Base-by-base conservation (phyloP, 164 flowering plant genomes). In the Warburgia ugandensis region DNA sequence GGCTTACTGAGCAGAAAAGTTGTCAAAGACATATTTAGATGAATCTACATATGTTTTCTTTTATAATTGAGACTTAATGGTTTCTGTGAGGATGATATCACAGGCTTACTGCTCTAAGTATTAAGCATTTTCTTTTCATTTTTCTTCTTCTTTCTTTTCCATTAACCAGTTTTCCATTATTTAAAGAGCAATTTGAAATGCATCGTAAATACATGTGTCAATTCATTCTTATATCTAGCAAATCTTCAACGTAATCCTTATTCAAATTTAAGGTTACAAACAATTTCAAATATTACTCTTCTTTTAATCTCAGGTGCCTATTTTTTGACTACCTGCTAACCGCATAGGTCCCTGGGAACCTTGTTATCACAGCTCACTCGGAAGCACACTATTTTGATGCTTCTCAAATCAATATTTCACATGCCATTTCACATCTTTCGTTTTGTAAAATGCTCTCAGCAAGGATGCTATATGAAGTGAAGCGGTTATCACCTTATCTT, bases 291-390 rank as follows among this genome's bases (percentile, higher is more conserved):
- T 39, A 13, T 5, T 39, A 9, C 3, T 39, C 6, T 39, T 39
- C 20, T 14, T 2, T 27, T 46, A 23, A 3, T 21, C 28, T 46
- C 2, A 1, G 49, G 49, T 27, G 32, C 31, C 17, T 51, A 16
- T 30, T 32, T 31, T 38, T 32, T 12, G 53, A 5, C 8, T 51
- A 2, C 12, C 25, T 22, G 45, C 32, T 22, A 32, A 27, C 46
- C 60, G 27, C 72, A 65, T 83, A 92, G 99, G 99, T 92, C 62
- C 99, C 99, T 11, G 99, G 99, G 43, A 79, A 77, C 71, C 94
- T 94, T 55, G 72, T 94, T 14, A 60, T 94, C 44, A 77, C 97
- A 52, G 97, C 99, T 59, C 94, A 64, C 48, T 94, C 97, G 22
- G 86, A 69, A 53, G 45, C 86, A 26, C 99, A 94, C 73, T 94